Percentiles rank a stretch among this genome's conserved stretches.
phyloP scores from a whole-genome alignment of 805 yeast species.

The Yarrowia hollandica region DNA sequence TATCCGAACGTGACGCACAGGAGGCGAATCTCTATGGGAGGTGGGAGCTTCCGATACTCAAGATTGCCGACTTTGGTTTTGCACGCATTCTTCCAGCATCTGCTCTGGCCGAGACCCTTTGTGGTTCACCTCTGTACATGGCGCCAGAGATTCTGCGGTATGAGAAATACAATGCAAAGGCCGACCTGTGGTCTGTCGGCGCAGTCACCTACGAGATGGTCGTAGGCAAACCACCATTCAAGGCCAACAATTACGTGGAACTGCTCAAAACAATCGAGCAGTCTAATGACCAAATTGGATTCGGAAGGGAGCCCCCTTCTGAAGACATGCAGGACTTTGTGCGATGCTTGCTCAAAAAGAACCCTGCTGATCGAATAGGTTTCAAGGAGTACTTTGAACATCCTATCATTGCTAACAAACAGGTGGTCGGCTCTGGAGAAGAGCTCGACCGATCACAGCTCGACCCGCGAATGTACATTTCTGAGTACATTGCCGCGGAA shows the following conservation, averaged over 20 bases:
- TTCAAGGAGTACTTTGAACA: slow-evolving; percentile 84
- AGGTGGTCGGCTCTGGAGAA: slow-evolving; percentile 40
- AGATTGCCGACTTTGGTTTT: slow-evolving; percentile 97
- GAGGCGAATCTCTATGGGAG: slow-evolving; percentile 65
- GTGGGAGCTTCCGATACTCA: slow-evolving; percentile 86
- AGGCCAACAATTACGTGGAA: slow-evolving; percentile 91
- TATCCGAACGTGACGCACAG: slow-evolving; percentile 60
- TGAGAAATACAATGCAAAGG: slow-evolving; percentile 95
- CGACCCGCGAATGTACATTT: slow-evolving; percentile 78
- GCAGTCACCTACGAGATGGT: slow-evolving; percentile 95
- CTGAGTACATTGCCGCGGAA: slow-evolving; percentile 61
- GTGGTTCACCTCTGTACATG: slow-evolving; percentile 98
- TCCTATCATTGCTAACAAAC: slow-evolving; percentile 54
- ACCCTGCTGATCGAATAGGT: slow-evolving; percentile 84
- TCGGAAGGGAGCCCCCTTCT: slow-evolving; percentile 58
- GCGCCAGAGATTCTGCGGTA: slow-evolving; percentile 95
- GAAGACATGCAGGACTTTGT: slow-evolving; percentile 68
- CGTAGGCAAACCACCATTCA: slow-evolving; percentile 94
- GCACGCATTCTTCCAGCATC: slow-evolving; percentile 93
- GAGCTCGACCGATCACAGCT: slow-evolving; percentile 65
- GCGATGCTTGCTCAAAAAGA: slow-evolving; percentile 71
- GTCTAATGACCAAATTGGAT: slow-evolving; percentile 72
- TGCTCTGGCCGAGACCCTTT: slow-evolving; percentile 92
- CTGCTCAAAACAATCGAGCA: slow-evolving; percentile 81
- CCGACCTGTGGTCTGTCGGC: slow-evolving; percentile 97